Conservation (phyloP, 225 moss, liverwort and hornwort genomes). For the Asterella californica region DNA sequence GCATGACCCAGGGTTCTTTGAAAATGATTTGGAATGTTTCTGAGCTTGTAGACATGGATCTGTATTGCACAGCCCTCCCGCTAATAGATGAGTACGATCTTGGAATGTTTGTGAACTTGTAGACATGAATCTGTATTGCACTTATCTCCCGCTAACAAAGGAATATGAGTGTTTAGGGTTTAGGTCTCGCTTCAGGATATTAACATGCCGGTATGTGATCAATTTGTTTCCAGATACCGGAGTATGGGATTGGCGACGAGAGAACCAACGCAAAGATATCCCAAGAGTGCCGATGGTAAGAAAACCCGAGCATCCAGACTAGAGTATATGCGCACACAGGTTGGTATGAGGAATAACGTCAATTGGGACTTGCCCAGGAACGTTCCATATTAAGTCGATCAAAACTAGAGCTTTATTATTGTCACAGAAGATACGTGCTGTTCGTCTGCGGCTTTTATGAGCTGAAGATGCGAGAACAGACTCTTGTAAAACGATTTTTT, state of each 20-base stretch:
- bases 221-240: conserved; percentile 49
- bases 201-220: not conserved
- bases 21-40: not conserved
- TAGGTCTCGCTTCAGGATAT: not conserved
- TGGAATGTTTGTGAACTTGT: too few relatives aligned
- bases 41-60: not conserved
- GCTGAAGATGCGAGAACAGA: too few relatives aligned
- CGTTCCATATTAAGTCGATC: conserved; percentile 16
- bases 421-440: too few relatives aligned
- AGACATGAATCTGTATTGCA: too few relatives aligned
- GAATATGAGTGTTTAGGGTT: too few relatives aligned
- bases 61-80: too few relatives aligned
- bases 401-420: too few relatives aligned
- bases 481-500: too few relatives aligned
- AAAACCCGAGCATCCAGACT: conserved; percentile 70
- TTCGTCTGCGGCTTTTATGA: too few relatives aligned
- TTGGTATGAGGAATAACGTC: conserved; percentile 80
- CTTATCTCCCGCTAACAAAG: too few relatives aligned
- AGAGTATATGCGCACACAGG: conserved; percentile 69
- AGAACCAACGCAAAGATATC: conserved; percentile 59
- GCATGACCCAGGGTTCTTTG: not conserved
- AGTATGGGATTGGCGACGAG: conserved; percentile 90
- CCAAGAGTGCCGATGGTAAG: conserved; percentile 67
- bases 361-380: conserved; percentile 82
- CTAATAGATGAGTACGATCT: too few relatives aligned